phyloP scores from a whole-genome alignment of 2,329 filamentous ascomycete genomes.

The Microcyclosporella mali region DNA sequence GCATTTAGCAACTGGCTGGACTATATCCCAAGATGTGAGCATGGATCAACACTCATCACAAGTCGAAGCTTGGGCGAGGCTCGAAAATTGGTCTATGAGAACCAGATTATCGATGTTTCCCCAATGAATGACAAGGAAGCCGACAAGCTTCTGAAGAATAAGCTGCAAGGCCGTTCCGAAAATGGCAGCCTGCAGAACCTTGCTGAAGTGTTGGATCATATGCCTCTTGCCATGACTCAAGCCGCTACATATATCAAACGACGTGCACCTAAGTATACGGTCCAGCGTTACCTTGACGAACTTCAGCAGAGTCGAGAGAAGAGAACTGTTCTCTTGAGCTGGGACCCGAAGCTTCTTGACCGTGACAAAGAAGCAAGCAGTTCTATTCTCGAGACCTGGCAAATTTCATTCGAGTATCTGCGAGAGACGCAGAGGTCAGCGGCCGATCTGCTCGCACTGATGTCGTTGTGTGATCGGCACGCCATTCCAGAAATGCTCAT shows the following conservation, averaged over 20 bases:
- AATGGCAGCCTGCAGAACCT: slow-evolving; percentile 10
- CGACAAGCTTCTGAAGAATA: slow-evolving; percentile 20
- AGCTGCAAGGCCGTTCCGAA: slow-evolving; percentile 8
- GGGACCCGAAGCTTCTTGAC: neutral
- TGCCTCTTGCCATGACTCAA: slow-evolving; percentile 33
- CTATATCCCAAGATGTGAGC: slow-evolving; percentile 13
- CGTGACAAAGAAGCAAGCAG: slow-evolving; percentile 13
- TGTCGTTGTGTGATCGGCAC: slow-evolving; percentile 42
- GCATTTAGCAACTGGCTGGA: slow-evolving; percentile 4
- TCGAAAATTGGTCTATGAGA: slow-evolving; percentile 12
- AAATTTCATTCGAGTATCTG: slow-evolving; percentile 24
- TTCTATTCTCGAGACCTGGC: slow-evolving; percentile 20
- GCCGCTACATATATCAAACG: slow-evolving; percentile 31
- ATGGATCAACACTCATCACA: slow-evolving; percentile 21
- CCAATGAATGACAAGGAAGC: slow-evolving; percentile 21
- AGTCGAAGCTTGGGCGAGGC: slow-evolving; percentile 17
- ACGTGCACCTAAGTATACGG: slow-evolving; percentile 25
- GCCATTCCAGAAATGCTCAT: slow-evolving; percentile 10
- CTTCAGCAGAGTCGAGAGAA: slow-evolving; percentile 32
- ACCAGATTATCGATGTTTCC: slow-evolving; percentile 15
- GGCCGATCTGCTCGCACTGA: slow-evolving; percentile 40
- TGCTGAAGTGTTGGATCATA: slow-evolving; percentile 25
- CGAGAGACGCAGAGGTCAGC: slow-evolving; percentile 22
- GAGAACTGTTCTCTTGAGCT: slow-evolving; percentile 15
- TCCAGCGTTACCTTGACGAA: slow-evolving; percentile 35